These are phyloP conservation scores for Leccinum variicolor DNA, from an alignment of 768 basidiomycete species.

Conservation along the genomic window DNA sequence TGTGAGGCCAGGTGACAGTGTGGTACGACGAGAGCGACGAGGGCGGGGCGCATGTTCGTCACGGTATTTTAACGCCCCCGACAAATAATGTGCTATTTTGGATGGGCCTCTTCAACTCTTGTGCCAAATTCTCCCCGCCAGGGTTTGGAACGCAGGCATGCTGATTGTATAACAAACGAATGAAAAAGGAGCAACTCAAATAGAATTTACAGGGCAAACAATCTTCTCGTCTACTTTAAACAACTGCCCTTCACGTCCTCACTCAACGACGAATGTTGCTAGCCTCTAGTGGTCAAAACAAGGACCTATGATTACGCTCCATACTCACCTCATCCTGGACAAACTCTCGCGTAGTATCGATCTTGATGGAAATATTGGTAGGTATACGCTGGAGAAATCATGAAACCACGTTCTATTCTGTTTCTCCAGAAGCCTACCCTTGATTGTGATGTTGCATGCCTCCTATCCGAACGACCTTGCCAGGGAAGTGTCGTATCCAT, in stretches of 20 bases:
- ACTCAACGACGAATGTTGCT: neutral
- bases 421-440: neutral
- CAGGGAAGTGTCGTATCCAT: conserved; percentile 17
- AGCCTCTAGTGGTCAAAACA: neutral
- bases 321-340: neutral
- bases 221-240: neutral
- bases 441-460: neutral
- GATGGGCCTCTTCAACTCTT: too few relatives aligned
- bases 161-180: too few relatives aligned
- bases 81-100: too few relatives aligned
- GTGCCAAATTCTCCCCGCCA: too few relatives aligned
- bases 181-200: too few relatives aligned
- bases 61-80: too few relatives aligned
- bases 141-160: too few relatives aligned
- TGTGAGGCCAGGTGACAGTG: too few relatives aligned
- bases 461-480: conserved; percentile 1
- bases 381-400: neutral
- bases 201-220: too few relatives aligned
- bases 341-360: neutral
- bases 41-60: too few relatives aligned
- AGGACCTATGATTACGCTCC: neutral
- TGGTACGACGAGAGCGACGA: too few relatives aligned
- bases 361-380: neutral
- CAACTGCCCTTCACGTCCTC: neutral
- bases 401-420: neutral